These are phyloP conservation scores for Citrus sp. DNA, from an alignment of 345 rosid species.

Conservation along the genomic window DNA sequence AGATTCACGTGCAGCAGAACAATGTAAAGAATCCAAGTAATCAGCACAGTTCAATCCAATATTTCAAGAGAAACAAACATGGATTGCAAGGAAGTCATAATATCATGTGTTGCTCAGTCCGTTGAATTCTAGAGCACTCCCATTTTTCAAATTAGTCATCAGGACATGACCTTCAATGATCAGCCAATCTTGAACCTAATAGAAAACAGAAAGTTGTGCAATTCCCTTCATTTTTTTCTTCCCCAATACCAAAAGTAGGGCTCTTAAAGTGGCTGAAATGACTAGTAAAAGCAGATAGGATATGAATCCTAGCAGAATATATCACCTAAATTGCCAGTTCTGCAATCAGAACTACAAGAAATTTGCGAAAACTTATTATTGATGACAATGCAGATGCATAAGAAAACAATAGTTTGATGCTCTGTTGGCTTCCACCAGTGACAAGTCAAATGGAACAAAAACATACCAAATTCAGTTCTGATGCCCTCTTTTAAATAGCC, in stretches of 20 bases:
- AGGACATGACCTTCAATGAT: not conserved
- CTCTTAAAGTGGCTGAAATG: not conserved
- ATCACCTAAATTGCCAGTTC: not conserved
- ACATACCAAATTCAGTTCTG: slow-evolving; percentile 48
- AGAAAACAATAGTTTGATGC: not conserved
- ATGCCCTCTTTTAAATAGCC: slow-evolving; percentile 60
- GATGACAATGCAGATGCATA: not conserved
- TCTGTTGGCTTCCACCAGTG: not conserved
- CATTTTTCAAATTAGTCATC: not conserved
- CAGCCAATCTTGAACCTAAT: not conserved
- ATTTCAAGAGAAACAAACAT: not conserved
- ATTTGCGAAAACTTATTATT: not conserved
- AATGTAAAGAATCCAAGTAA: not conserved
- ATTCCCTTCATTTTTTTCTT: not conserved
- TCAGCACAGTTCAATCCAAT: not conserved
- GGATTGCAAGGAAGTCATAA: not conserved
- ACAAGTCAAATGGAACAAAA: slow-evolving; percentile 3
- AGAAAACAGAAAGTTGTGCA: not conserved
- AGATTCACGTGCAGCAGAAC: not conserved
- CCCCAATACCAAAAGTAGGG: not conserved
- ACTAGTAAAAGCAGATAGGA: not conserved
- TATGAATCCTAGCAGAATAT: not conserved
- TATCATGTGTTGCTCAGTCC: not conserved
- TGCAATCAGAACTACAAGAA: slow-evolving; percentile 1
- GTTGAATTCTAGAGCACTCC: not conserved